Conservation (phyloP, 2,329 filamentous ascomycete species). For the Emergomyces africanus region DNA sequence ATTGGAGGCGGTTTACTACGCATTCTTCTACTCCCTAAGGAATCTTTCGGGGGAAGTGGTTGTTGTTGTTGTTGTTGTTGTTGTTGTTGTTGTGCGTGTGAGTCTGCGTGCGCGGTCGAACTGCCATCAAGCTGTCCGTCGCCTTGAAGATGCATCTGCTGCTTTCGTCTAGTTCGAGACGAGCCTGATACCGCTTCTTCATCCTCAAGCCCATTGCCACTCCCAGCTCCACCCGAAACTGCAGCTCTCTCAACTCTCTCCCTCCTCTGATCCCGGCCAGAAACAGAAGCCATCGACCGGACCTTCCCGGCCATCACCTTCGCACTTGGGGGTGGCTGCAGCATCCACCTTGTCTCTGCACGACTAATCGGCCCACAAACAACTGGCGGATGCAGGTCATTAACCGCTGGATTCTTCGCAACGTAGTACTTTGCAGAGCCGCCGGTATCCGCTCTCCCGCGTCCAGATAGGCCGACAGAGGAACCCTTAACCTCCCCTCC, state of each 20-base stretch:
- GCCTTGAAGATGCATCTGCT: not conserved
- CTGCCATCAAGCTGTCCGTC: not conserved
- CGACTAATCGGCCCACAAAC: conserved; percentile 59
- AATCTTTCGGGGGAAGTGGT: not conserved
- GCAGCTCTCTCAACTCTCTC: not conserved
- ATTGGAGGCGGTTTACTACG: not conserved
- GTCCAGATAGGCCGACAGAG: conserved; percentile 37
- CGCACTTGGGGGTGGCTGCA: conserved; percentile 79
- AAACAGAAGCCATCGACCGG: conserved; percentile 12
- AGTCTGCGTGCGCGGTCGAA: not conserved
- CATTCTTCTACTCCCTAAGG: not conserved
- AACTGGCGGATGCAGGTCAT: conserved; percentile 75
- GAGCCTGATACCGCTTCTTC: not conserved
- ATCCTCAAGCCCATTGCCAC: conserved; percentile 2
- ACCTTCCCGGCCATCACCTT: conserved; percentile 85
- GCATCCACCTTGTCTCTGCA: conserved; percentile 75
- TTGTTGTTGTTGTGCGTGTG: not conserved
- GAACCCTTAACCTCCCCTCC: conserved; percentile 43
- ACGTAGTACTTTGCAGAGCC: conserved; percentile 46
- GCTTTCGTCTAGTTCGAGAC: not conserved
- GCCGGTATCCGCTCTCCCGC: conserved; percentile 24
- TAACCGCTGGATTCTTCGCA: conserved; percentile 57
- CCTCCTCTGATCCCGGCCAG: conserved; percentile 13
- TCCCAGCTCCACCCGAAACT: not conserved
- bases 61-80: not conserved